These are phyloP conservation scores for Nicotiana sylvestris DNA, from an alignment of 257 asterid genomes.

Conservation along the genomic window DNA sequence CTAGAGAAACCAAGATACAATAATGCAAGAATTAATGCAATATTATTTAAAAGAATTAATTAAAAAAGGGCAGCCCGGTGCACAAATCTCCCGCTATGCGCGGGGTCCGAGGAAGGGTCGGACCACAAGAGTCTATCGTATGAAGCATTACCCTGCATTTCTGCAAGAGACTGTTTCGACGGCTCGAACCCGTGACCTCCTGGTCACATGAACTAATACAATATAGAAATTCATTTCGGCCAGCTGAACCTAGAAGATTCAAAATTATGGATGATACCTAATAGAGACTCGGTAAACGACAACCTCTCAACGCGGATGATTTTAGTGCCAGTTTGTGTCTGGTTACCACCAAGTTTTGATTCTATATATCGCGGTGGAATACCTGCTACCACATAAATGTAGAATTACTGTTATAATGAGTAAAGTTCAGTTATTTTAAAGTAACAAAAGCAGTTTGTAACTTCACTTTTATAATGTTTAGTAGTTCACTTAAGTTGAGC, in stretches of 20 bases:
- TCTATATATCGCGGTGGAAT: slow-evolving; percentile 2
- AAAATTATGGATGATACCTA: neutral
- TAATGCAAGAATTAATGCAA: neutral
- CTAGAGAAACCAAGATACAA: slow-evolving; percentile 2
- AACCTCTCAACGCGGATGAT: neutral
- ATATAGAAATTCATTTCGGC: neutral
- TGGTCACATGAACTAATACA: no score
- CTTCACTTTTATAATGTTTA: no score
- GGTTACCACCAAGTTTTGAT: neutral
- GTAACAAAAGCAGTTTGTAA: neutral
- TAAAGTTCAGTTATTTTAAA: neutral
- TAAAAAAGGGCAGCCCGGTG: no score
- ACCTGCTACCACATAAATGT: neutral
- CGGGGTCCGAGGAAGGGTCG: no score
- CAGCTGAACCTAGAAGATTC: neutral
- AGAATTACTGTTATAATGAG: neutral
- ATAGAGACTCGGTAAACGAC: neutral
- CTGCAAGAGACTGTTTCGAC: no score
- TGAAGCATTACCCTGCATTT: no score
- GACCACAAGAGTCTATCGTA: no score
- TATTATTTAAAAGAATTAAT: no score
- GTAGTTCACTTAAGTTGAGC: neutral
- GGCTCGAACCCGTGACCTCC: no score
- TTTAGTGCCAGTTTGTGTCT: neutral
- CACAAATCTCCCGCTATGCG: no score